Conservation (phyloP, 441 rosid species). For the Breynia disticha region DNA sequence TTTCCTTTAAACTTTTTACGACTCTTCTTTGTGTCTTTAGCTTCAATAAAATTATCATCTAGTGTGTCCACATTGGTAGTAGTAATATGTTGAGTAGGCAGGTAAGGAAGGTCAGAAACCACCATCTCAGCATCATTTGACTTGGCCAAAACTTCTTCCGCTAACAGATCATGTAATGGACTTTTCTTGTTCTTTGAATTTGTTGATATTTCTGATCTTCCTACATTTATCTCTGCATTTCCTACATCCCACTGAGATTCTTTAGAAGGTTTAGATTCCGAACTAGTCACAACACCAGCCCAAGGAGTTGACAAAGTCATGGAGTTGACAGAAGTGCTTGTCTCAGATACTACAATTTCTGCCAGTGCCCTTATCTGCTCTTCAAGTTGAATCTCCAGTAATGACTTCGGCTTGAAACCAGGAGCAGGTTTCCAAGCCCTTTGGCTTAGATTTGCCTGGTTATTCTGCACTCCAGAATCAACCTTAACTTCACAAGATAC, state of each 20-base stretch:
- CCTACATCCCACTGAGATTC: slow-evolving; percentile 38
- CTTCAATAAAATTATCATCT: slow-evolving; percentile 76
- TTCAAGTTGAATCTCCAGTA: slow-evolving; percentile 94
- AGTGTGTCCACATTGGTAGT: slow-evolving; percentile 25
- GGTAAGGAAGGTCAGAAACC: slow-evolving; percentile 25
- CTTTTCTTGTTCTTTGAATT: slow-evolving; percentile 48
- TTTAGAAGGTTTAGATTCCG: slow-evolving; percentile 39
- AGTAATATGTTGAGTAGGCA: slow-evolving; percentile 23
- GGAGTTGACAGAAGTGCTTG: slow-evolving; percentile 30
- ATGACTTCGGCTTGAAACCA: slow-evolving; percentile 88
- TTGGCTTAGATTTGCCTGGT: slow-evolving; percentile 34
- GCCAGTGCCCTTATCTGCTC: slow-evolving; percentile 70
- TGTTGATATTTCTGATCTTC: slow-evolving; percentile 38
- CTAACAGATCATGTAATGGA: slow-evolving; percentile 61
- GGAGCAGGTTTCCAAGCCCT: slow-evolving; percentile 99
- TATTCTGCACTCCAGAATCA: slow-evolving; percentile 26
- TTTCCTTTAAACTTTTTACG: slow-evolving; percentile 88
- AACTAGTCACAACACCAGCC: slow-evolving; percentile 60
- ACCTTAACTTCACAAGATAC: slow-evolving; percentile 25
- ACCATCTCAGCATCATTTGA: slow-evolving; percentile 43
- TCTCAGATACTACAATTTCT: slow-evolving; percentile 53
- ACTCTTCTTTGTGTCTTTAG: slow-evolving; percentile 79
- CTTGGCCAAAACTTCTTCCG: slow-evolving; percentile 55
- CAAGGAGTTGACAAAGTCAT: slow-evolving; percentile 48
- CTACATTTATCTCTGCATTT: slow-evolving; percentile 26